phyloP scores from a whole-genome alignment of 495 filamentous ascomycete species.

The Talaromyces nanjingensis region DNA sequence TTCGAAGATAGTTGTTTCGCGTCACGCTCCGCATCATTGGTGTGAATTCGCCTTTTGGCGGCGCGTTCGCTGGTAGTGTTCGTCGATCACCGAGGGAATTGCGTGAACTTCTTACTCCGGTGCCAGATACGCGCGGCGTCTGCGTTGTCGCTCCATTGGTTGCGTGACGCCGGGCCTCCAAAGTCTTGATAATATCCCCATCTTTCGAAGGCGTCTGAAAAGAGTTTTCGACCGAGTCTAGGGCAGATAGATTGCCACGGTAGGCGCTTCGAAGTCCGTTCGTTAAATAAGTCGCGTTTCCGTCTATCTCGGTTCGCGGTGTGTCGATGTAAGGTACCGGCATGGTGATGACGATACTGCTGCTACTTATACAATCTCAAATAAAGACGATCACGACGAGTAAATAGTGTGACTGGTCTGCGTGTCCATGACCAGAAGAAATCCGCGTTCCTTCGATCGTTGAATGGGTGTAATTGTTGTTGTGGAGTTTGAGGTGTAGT shows the following conservation, averaged over 20 bases:
- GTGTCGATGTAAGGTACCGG: slow-evolving; percentile 58
- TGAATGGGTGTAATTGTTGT: neutral
- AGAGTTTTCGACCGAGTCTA: slow-evolving; percentile 77
- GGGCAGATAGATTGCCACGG: slow-evolving; percentile 49
- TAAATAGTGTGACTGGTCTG: neutral
- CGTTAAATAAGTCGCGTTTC: slow-evolving; percentile 72
- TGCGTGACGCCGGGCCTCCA: slow-evolving; percentile 53
- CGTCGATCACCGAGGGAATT: slow-evolving; percentile 57
- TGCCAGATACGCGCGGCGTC: slow-evolving; percentile 57
- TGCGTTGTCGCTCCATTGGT: slow-evolving; percentile 41
- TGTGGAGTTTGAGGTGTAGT: neutral
- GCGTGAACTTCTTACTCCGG: slow-evolving; percentile 35
- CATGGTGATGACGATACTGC: neutral
- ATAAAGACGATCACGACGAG: neutral
- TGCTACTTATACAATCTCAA: neutral
- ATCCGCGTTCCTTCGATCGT: neutral
- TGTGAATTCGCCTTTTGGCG: slow-evolving; percentile 77
- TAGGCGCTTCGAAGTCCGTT: slow-evolving; percentile 44
- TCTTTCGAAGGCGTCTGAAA: slow-evolving; percentile 82
- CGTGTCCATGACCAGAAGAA: slow-evolving; percentile 1
- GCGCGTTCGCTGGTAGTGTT: slow-evolving; percentile 52
- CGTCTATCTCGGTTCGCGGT: slow-evolving; percentile 65
- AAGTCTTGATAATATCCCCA: slow-evolving; percentile 59
- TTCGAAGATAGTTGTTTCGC: slow-evolving; percentile 63
- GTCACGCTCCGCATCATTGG: slow-evolving; percentile 87